Base-by-base conservation (phyloP, 2,329 filamentous ascomycete genomes). In the Ceratocystis cubensis region DNA sequence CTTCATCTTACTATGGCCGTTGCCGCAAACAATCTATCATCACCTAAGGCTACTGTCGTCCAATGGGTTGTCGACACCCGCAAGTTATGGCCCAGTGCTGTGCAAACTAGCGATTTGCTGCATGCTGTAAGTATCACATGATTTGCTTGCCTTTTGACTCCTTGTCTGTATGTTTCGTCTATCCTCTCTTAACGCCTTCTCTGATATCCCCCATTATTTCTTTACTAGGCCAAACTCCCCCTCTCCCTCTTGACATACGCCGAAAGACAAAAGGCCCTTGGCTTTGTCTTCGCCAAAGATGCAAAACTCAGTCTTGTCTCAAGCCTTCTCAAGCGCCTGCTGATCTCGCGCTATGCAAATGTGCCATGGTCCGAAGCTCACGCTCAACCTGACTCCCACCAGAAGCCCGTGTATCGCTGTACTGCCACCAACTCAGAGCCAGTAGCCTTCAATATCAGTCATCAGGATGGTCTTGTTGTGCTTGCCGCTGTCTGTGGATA, bases 261-360 rank as follows among this genome's bases (percentile, higher is more conserved):
- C 8, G 87, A 91, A 73, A 82, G 81, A 69, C 74, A 80, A 64
- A 75, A 76, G 15, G 81, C 86, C 41, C 78, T 85, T 7, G 79
- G 79, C 67, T 89, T 84, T 76, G 83, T 84, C 76, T 84, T 86
- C 74, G 77, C 87, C 71, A 79, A 82, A 72, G 89, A 92, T 75
- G 88, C 88, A 65, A 88, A 88, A 73, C 87, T 91, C 81, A 82
- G 83, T 62, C 80, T 93, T 53, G 87, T 77, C 28, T 92, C 88
- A 20, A 82, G 86, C 56, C 81, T 93, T 63, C 79, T 92, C 68
- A 93, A 93, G 77, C 86, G 87, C 66, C 81, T 86, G 70, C 85
- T 83, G 72, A 82, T 91, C 70, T 79, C 82, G 66, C 81, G 81
- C 70, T 79, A 81, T 65, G 78, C 82, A 68, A 75, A 75, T 65